Evolutionary conservation across 2,329 filamentous ascomycete species (phyloP).

Genomic region (Pseudocercospora pini-densiflorae): DNA sequence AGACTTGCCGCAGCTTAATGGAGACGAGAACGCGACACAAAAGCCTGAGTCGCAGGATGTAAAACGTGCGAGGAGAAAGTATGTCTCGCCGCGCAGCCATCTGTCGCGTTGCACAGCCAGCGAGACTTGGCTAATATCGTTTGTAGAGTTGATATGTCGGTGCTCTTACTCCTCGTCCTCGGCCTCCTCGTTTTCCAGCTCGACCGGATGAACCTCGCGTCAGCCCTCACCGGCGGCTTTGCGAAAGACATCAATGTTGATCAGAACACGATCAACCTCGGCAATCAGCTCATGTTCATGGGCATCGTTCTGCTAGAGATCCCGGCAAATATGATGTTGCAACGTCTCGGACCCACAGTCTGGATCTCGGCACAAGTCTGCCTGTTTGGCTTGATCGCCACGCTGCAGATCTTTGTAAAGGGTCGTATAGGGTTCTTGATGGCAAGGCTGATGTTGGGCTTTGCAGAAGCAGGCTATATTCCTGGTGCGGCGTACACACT

Average conservation of each 20-base stretch:
- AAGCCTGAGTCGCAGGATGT: too few relatives aligned
- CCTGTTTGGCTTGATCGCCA: slow-evolving; percentile 9
- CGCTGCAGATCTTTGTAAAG: slow-evolving; percentile 8
- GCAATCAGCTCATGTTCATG: slow-evolving; percentile 60
- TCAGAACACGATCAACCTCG: slow-evolving; percentile 57
- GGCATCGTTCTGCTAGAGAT: slow-evolving; percentile 58
- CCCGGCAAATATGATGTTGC: slow-evolving; percentile 56
- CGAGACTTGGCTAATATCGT: neutral
- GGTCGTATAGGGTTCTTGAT: slow-evolving; percentile 3
- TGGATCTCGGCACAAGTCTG: slow-evolving; percentile 11
- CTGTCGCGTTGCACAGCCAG: too few relatives aligned
- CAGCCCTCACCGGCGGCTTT: slow-evolving; percentile 56
- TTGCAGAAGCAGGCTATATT: slow-evolving; percentile 15
- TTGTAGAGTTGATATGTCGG: slow-evolving; percentile 51
- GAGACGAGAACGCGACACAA: too few relatives aligned
- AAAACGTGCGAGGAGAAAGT: too few relatives aligned
- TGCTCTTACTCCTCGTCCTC: slow-evolving; percentile 55
- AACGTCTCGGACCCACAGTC: slow-evolving; percentile 15
- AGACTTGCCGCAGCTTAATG: neutral
- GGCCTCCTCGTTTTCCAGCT: slow-evolving; percentile 58
- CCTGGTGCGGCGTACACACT: slow-evolving; percentile 13
- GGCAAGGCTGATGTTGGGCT: slow-evolving; percentile 6
- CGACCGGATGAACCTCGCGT: slow-evolving; percentile 59
- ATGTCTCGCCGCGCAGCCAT: too few relatives aligned
- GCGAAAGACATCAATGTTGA: slow-evolving; percentile 48